Conservation (phyloP, 352 stramenopile species). For the Blastocystis sp. region DNA sequence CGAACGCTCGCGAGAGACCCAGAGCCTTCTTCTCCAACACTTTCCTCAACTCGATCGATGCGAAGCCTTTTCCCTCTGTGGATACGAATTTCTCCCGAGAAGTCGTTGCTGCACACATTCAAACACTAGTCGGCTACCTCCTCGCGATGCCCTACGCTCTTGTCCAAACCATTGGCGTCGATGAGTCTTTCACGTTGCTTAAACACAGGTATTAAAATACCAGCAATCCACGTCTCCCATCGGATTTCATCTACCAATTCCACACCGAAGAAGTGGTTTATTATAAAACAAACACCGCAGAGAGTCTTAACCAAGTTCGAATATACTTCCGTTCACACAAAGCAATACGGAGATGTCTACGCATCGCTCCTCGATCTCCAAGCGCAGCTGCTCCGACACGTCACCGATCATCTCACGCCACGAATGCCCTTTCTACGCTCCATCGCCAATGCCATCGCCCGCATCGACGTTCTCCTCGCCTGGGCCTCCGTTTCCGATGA, state of each 20-base stretch:
- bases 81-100: constrained; percentile 14
- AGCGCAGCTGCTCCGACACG: background rate
- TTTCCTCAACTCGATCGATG: background rate
- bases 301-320: background rate
- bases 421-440: background rate
- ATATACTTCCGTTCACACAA: background rate
- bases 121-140: constrained; percentile 10
- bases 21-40: background rate
- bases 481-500: background rate
- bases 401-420: background rate
- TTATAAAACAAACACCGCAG: constrained; percentile 34
- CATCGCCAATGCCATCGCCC: background rate
- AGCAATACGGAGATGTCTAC: constrained; percentile 46
- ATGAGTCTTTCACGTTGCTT: background rate
- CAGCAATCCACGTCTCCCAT: background rate
- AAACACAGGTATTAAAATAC: background rate
- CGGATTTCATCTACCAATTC: constrained; percentile 42
- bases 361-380: constrained; percentile 15
- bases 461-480: constrained; percentile 8
- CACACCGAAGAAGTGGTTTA: constrained; percentile 42
- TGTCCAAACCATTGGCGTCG: background rate
- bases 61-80: background rate
- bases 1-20: background rate
- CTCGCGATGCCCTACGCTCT: background rate
- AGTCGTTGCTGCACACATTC: background rate